phyloP scores from a whole-genome alignment of 108 stramenopile genomes.

The Poteriospumella lacustris region DNA sequence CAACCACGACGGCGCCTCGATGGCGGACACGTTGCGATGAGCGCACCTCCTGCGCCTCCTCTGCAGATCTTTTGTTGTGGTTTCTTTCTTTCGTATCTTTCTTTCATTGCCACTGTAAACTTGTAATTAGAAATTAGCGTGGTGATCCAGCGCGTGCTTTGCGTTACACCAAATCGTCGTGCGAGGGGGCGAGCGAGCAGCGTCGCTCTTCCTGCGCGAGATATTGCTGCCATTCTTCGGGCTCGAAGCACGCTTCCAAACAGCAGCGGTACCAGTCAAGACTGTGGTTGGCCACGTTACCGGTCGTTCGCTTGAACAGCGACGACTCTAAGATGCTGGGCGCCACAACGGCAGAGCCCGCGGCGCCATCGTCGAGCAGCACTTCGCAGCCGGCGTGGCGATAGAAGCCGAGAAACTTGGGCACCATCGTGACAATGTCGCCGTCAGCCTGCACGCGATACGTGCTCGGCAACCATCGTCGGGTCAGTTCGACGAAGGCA shows the following conservation, averaged over 20 bases:
- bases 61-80: too few relatives aligned
- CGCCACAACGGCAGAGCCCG: not conserved
- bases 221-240: not conserved
- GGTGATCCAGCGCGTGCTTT: too few relatives aligned
- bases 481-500: not conserved
- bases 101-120: too few relatives aligned
- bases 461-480: not conserved
- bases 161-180: too few relatives aligned
- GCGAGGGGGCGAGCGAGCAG: not conserved
- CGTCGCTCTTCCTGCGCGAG: not conserved
- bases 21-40: too few relatives aligned
- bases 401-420: slow-evolving; percentile 17
- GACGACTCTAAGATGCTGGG: slow-evolving; percentile 1
- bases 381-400: slow-evolving; percentile 1
- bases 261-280: slow-evolving; percentile 3
- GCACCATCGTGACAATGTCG: slow-evolving; percentile 16
- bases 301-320: not conserved
- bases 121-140: too few relatives aligned
- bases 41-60: too few relatives aligned
- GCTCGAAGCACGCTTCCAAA: slow-evolving; percentile 28
- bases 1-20: too few relatives aligned
- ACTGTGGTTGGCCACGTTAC: slow-evolving; percentile 2
- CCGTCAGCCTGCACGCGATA: slow-evolving; percentile 22
- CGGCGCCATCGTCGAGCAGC: not conserved
- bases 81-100: too few relatives aligned